Evolutionary conservation across 495 filamentous ascomycete species (phyloP), one percentile per base, ranked within the genome.

Genomic region (Lophiostoma macrostomum): DNA sequence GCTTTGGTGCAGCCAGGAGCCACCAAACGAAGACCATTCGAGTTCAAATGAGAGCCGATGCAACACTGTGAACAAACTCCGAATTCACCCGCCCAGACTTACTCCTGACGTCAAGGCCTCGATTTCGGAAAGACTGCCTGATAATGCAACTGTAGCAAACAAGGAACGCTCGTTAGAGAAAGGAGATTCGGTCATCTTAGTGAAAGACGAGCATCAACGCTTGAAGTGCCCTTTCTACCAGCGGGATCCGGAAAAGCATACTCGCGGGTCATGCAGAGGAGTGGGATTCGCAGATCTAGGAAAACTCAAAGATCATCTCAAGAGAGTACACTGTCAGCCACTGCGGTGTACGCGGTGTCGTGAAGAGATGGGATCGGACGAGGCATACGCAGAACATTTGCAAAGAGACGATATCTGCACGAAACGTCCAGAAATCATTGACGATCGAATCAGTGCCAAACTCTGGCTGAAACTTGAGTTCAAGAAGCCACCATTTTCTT

Each of bases 231-330:
- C 47, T 18, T 51, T 36, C 18, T 51, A 40, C 23, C 32, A 51
- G 22, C 24, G 30, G 30, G 14, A 30, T 3, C 47, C 47, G 2
- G 13, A 35, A 6, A 30, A 40, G 11, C 20, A 40, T 25, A 16
- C 20, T 8, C 19, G 36, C 16, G 35, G 7, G 3, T 13, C 47
- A 8, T 51, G 47, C 22, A 23, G 47, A 51, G 47, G 47, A 5
- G 35, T 7, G 13, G 47, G 47, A 5, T 51, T 51, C 24, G 34
- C 23, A 13, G 47, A 51, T 24, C 39, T 51, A 36, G 47, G 20
- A 16, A 51, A 51, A 20, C 27, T 51, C 8, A 51, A 41, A 31
- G 47, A 51, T 29, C 50, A 53, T 25, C 22, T 53, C 20, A 53
- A 53, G 28, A 12, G 50, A 7, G 50, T 53, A 1, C 50, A 53